Percentiles rank a stretch among this genome's conserved stretches.
phyloP scores from a whole-genome alignment of 202 grass and related monocot genomes.

The Hordeum pubiflorum region DNA sequence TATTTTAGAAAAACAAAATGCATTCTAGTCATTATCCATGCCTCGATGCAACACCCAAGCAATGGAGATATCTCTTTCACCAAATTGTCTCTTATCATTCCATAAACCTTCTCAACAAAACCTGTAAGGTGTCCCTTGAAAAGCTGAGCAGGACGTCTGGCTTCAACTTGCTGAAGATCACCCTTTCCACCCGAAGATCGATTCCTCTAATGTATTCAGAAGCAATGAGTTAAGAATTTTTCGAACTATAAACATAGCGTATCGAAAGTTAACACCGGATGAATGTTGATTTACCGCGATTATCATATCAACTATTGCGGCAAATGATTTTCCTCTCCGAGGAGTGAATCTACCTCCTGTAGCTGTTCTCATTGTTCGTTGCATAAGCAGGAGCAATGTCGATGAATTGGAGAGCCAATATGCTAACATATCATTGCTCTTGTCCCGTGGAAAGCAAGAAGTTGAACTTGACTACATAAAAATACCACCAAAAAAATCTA shows the following conservation, averaged over 20 bases:
- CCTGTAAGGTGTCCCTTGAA: constrained; percentile 98
- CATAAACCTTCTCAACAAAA: constrained; percentile 93
- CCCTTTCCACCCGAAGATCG: constrained; percentile 63
- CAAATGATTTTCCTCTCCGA: background rate
- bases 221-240: constrained; percentile 3
- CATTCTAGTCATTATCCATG: constrained; percentile 14
- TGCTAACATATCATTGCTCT: constrained; percentile 53
- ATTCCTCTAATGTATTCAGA: constrained; percentile 53
- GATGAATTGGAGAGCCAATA: constrained; percentile 98
- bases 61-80: constrained; percentile 95
- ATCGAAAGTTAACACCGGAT: too few species aligned
- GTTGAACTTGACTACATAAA: constrained; percentile 3
- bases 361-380: constrained; percentile 80
- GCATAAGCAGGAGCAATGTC: constrained; percentile 68
- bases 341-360: constrained; percentile 58
- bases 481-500: background rate
- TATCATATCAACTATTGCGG: too few species aligned
- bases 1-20: constrained; percentile 3
- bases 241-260: too few species aligned
- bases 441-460: constrained; percentile 41
- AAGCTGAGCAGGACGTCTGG: constrained; percentile 95
- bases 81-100: constrained; percentile 93
- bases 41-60: constrained; percentile 84
- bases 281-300: too few species aligned
- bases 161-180: constrained; percentile 88